Base-by-base conservation (phyloP, 768 basidiomycete genomes). In the Coprinopsis sp. region DNA sequence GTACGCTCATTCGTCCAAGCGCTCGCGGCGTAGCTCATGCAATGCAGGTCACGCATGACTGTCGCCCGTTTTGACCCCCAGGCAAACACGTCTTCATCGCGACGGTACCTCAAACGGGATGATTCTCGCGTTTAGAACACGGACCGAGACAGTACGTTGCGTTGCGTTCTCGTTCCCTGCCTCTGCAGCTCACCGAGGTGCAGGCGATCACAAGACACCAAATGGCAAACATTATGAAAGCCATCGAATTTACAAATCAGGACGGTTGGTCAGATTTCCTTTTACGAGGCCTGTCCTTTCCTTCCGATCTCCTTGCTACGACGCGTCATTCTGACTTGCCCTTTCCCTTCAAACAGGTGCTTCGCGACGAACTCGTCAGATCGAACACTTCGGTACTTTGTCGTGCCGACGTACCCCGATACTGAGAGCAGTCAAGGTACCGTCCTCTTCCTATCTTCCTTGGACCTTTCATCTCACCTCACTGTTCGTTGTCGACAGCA, bases 361-460 rank as follows among this genome's bases (percentile, higher is more conserved):
- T 68, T 98, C n/a, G 85, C 92, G 8, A 86, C 90, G 22, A 96
- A 96, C 60, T 94, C 94, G 0, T 84, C 89, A 14, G 96, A 99
- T 62, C 85, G 96, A 37, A 88, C 82, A 0, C 77, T 99, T 22
- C 82, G 96, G 24, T 87, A 88, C 64, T 87, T 95, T 67, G 81
- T 72, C 14, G 67, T 92, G n/a, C 82, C 86, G 2, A 58, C 59
- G 16, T 84, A 89, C 58, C 63, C 74, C 3, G 34, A 49, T n/a
- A n/a, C n/a, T n/a, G n/a, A n/a, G n/a, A 10, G 55, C 44, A 12
- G 44, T 52, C 23, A 48, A 55, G 25, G 52, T 8, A 52, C 47
- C 2, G 41, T 44, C 31, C 50, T 42, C 12, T 7, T 27, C 27
- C 7, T 52, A 41, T 22, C 40, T 31, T 3, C 48, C 18, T 22